phyloP scores from a whole-genome alignment of 1,139 yeast species.

The Geotrichum siamense region DNA sequence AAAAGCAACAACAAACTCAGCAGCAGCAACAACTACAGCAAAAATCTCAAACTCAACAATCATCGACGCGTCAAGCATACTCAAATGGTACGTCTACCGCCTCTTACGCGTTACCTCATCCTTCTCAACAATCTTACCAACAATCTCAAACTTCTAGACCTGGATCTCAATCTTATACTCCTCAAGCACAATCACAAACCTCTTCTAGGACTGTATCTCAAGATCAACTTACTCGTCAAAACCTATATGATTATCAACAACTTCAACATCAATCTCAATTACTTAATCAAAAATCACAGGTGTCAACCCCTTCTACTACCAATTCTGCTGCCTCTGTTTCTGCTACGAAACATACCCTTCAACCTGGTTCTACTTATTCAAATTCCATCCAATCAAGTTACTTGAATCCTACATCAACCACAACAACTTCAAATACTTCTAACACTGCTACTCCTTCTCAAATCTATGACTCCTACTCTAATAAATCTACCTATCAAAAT shows the following conservation, averaged over 20 bases:
- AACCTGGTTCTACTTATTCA: constrained; percentile 1
- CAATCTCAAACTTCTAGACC: not conserved
- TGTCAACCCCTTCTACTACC: not conserved
- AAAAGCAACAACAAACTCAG: not conserved
- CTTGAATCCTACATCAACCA: not conserved
- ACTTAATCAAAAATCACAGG: constrained; percentile 1
- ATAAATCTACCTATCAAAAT: not conserved
- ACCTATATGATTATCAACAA: constrained; percentile 4
- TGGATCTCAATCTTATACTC: not conserved
- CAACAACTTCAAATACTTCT: not conserved
- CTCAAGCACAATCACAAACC: not conserved
- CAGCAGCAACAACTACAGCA: constrained; percentile 3
- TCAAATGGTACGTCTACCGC: constrained; percentile 6
- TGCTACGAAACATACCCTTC: not conserved
- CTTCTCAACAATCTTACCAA: constrained; percentile 10
- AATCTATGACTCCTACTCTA: not conserved
- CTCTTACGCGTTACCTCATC: constrained; percentile 7
- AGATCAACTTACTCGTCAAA: constrained; percentile 4
- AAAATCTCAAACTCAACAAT: constrained; percentile 1
- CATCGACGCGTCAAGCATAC: constrained; percentile 11
- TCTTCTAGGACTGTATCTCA: not conserved
- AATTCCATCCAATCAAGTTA: constrained; percentile 1
- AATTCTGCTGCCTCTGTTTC: not conserved
- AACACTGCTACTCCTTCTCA: not conserved
- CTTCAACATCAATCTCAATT: constrained; percentile 10